Conservation (phyloP, 805 yeast species). For the Yamadazyma ubonensis region DNA sequence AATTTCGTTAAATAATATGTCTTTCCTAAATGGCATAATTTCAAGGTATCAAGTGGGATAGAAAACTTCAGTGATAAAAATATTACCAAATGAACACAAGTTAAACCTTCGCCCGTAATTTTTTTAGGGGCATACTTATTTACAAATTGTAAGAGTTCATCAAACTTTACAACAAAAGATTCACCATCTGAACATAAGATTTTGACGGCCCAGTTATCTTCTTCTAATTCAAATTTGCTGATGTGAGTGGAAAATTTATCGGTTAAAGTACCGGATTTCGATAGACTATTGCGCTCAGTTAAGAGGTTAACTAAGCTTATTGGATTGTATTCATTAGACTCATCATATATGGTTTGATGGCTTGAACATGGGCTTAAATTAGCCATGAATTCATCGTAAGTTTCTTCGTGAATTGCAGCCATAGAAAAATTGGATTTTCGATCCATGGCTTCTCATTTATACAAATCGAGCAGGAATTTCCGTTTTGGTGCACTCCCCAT, state of each 20-base stretch:
- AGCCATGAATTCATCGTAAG: constrained; percentile 8
- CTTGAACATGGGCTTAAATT: constrained; percentile 15
- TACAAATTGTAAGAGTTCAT: constrained; percentile 5
- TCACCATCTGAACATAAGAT: constrained; percentile 5
- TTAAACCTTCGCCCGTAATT: not conserved
- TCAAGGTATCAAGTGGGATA: constrained; percentile 5
- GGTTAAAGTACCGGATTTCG: constrained; percentile 15
- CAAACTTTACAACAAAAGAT: constrained; percentile 1
- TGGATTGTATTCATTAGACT: constrained; percentile 13
- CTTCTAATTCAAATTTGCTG: constrained; percentile 5
- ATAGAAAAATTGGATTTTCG: not conserved
- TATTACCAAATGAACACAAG: constrained; percentile 13
- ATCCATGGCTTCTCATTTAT: not conserved
- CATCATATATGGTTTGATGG: constrained; percentile 6
- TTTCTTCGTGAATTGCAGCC: not conserved
- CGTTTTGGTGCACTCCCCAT: not conserved
- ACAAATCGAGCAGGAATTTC: not conserved
- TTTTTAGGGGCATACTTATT: not conserved
- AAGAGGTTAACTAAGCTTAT: constrained; percentile 11
- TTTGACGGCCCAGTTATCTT: constrained; percentile 4
- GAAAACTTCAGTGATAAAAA: constrained; percentile 6
- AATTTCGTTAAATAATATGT: constrained; percentile 6
- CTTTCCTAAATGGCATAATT: constrained; percentile 16
- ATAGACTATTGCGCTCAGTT: constrained; percentile 11
- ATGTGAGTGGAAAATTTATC: constrained; percentile 7